These are phyloP conservation scores for Penicillium fuscoglaucum DNA, from an alignment of 2,329 filamentous ascomycete species.

Conservation along the genomic window DNA sequence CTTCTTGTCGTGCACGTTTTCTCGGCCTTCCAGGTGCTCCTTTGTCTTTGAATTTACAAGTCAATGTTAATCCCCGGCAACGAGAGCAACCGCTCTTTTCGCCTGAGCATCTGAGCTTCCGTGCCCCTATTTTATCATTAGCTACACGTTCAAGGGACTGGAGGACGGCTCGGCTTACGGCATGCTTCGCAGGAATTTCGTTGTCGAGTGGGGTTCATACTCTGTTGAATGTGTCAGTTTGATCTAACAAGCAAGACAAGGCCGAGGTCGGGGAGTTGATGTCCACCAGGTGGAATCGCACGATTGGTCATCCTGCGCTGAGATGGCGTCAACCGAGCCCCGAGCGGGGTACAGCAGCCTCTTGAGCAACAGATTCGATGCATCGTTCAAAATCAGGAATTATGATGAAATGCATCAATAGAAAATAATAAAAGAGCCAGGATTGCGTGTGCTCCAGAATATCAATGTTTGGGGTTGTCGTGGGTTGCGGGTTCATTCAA, in stretches of 20 bases:
- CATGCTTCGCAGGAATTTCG: constrained; percentile 33
- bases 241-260: neutral
- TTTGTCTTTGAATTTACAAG: constrained; percentile 32
- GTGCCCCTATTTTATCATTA: constrained; percentile 20
- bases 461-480: neutral
- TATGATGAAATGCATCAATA: too few species aligned
- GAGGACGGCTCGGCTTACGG: constrained; percentile 18
- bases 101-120: constrained; percentile 34
- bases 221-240: neutral
- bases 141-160: neutral
- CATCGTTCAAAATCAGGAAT: neutral
- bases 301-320: constrained; percentile 18
- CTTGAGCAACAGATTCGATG: neutral
- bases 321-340: constrained; percentile 17
- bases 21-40: constrained; percentile 30
- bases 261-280: constrained; percentile 1
- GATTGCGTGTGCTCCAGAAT: neutral
- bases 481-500: neutral
- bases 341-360: constrained; percentile 21
- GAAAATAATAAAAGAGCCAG: neutral
- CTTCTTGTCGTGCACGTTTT: constrained; percentile 25
- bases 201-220: constrained; percentile 24
- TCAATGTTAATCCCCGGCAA: constrained; percentile 24
- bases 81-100: constrained; percentile 30
- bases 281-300: neutral